A percentile compares a stretch with the other conserved stretches of the same genome.
phyloP scores from a whole-genome alignment of 129 eudicot genomes.

The Artemisia argyi region DNA sequence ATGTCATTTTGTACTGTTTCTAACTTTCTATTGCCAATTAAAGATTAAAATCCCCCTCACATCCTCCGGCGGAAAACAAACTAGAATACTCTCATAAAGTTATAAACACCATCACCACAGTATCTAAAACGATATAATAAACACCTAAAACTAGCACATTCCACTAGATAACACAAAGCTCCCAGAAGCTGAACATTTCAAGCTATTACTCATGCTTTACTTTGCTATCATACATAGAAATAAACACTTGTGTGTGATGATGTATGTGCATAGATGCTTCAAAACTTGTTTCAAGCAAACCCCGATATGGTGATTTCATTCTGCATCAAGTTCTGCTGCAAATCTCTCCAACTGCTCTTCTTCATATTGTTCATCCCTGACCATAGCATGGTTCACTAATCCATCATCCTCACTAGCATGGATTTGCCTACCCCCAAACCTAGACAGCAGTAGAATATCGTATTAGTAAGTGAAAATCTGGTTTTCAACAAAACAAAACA shows the following conservation, averaged over 20 bases:
- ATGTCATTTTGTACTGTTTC: no score
- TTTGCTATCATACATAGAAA: neutral
- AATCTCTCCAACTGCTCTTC: conserved; percentile 76
- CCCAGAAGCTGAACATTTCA: neutral
- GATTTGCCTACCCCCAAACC: conserved; percentile 90
- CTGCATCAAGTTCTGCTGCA: conserved; percentile 93
- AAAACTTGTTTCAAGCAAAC: conserved; percentile 5
- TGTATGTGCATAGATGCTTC: conserved; percentile 33
- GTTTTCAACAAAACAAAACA: neutral
- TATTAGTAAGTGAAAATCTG: neutral
- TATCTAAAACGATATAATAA: conserved; percentile 16
- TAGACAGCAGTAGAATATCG: conserved; percentile 19
- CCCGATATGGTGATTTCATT: conserved; percentile 28
- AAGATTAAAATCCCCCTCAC: no score
- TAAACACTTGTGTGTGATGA: conserved; percentile 12
- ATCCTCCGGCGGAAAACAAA: no score
- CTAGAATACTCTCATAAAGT: conserved; percentile 16
- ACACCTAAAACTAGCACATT: conserved; percentile 4
- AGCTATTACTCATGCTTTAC: neutral
- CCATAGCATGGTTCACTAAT: conserved; percentile 63
- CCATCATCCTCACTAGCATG: conserved; percentile 94
- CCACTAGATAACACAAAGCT: conserved; percentile 25
- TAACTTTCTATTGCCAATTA: no score
- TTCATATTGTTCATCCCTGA: conserved; percentile 70
- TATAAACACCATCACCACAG: conserved; percentile 17